Conservation (phyloP, 2,329 filamentous ascomycete species). For the Cadophora sp. region DNA sequence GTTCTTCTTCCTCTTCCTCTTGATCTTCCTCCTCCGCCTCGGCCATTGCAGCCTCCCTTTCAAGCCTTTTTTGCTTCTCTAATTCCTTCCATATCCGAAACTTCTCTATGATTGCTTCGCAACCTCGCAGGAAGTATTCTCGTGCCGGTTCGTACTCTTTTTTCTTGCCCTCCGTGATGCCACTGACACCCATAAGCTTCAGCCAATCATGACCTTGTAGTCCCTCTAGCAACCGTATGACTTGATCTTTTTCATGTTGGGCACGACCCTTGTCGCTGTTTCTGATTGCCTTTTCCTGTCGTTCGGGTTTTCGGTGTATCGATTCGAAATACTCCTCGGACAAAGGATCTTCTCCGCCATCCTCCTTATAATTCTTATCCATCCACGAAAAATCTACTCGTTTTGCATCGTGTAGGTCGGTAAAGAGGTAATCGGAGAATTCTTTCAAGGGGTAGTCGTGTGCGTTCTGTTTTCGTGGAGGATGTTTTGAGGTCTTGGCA, state of each 20-base stretch:
- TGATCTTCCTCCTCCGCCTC: slow-evolving; percentile 33
- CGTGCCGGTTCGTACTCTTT: slow-evolving; percentile 87
- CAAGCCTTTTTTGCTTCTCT: slow-evolving; percentile 81
- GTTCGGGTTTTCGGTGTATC: slow-evolving; percentile 64
- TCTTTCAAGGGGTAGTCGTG: slow-evolving; percentile 53
- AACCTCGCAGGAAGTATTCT: slow-evolving; percentile 83
- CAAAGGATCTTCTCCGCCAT: slow-evolving; percentile 58
- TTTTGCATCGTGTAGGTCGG: slow-evolving; percentile 62
- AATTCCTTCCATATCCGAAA: slow-evolving; percentile 88
- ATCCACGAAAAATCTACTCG: slow-evolving; percentile 62
- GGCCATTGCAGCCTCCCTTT: slow-evolving; percentile 70
- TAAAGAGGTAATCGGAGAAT: slow-evolving; percentile 63
- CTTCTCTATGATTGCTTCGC: slow-evolving; percentile 82
- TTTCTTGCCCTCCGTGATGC: slow-evolving; percentile 79
- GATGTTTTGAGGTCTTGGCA: slow-evolving; percentile 41
- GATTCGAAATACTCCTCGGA: slow-evolving; percentile 61
- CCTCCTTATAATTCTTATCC: slow-evolving; percentile 48
- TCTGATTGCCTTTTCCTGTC: slow-evolving; percentile 66
- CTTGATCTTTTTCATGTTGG: slow-evolving; percentile 71
- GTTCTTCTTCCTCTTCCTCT: slow-evolving; percentile 67
- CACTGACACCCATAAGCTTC: slow-evolving; percentile 87
- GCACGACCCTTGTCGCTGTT: slow-evolving; percentile 70
- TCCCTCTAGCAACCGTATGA: slow-evolving; percentile 74
- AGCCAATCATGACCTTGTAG: slow-evolving; percentile 93
- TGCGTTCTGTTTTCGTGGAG: slow-evolving; percentile 29